Conservation (phyloP, 352 stramenopile species). For the Globisporangium heterothallicum region DNA sequence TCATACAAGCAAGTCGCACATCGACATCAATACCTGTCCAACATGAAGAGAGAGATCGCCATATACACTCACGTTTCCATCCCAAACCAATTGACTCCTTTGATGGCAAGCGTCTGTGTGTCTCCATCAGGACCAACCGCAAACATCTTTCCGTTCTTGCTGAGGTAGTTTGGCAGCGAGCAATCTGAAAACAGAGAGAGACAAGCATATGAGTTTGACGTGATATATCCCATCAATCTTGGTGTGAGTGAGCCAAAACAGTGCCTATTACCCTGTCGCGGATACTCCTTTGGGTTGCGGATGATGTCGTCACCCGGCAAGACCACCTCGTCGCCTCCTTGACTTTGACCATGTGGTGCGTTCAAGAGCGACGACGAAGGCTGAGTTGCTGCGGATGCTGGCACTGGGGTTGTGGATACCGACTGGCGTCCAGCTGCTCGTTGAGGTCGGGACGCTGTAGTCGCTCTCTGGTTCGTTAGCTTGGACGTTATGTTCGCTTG, state of each 20-base stretch:
- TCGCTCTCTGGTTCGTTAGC: not conserved
- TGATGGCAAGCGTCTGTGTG: slow-evolving; percentile 12
- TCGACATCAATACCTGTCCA: too few species aligned
- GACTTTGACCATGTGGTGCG: slow-evolving; percentile 3
- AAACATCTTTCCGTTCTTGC: slow-evolving; percentile 20
- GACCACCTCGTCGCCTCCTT: not conserved
- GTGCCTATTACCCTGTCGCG: slow-evolving; percentile 7
- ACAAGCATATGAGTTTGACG: too few species aligned
- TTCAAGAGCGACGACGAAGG: not conserved
- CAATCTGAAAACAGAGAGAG: slow-evolving; percentile 3
- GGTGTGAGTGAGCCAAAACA: not conserved
- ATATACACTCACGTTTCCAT: slow-evolving; percentile 16
- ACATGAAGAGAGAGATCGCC: not conserved
- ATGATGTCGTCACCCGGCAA: not conserved
- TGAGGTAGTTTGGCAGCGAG: slow-evolving; percentile 17
- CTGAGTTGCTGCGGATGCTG: not conserved
- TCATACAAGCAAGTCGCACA: not conserved
- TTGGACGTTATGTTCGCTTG: too few species aligned
- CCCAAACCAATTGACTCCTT: slow-evolving; percentile 16
- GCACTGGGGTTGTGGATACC: not conserved
- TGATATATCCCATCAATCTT: too few species aligned
- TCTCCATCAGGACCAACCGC: slow-evolving; percentile 13
- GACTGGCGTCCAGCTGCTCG: not conserved
- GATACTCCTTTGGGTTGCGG: slow-evolving; percentile 7
- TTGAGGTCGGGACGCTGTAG: not conserved